Base-by-base conservation (phyloP, 805 yeast genomes). In the Yarrowia divulgata region DNA sequence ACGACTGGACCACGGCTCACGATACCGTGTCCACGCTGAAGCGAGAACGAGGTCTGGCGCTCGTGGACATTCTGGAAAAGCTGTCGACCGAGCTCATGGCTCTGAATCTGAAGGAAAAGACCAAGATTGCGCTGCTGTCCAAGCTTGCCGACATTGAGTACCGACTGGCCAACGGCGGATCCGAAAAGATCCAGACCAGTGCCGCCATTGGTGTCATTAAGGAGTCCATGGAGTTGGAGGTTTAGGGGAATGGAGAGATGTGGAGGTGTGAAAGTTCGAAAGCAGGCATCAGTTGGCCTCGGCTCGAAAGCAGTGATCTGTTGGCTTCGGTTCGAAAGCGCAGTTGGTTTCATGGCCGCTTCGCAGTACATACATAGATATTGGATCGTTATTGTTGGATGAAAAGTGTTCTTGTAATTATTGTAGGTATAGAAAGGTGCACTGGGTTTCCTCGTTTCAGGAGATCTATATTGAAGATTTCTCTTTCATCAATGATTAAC, bases 161-260 rank as follows among this genome's bases (percentile, higher is more conserved):
- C 77, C 89, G 97, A 0, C 88, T 95, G 45, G 87, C 97, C 18
- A 88, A 87, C 77, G 99, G 99, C 10, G 98, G 98, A 1, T 90
- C 88, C 75, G 97, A 93, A 70, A 90, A 88, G 77, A 85, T 95
- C 40, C 98, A 94, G 76, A 85, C 91, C 54, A 90, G 95, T 75
- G 98, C 97, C 1, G 88, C 90, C 68, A 89, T 95, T 69, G 97
- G 97, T 0, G 91, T 89, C 8, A 87, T 95, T 42, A 93, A 93
- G 77, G 80, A 80, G 16, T 88, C 91, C 0, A 78, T 89, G 79
- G 90, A 87, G 72, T 70, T 78, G 63, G 82, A 83, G 72, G 80
- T 76, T 29, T 70, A 50, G 35, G n/a, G n/a, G n/a, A n/a, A n/a
- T n/a, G n/a, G n/a, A 14, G 43, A 23, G 29, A 23, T 23, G 2